These are phyloP conservation scores for Fusarium sp. DNA, from an alignment of 2,329 filamentous ascomycete species.

Conservation along the genomic window DNA sequence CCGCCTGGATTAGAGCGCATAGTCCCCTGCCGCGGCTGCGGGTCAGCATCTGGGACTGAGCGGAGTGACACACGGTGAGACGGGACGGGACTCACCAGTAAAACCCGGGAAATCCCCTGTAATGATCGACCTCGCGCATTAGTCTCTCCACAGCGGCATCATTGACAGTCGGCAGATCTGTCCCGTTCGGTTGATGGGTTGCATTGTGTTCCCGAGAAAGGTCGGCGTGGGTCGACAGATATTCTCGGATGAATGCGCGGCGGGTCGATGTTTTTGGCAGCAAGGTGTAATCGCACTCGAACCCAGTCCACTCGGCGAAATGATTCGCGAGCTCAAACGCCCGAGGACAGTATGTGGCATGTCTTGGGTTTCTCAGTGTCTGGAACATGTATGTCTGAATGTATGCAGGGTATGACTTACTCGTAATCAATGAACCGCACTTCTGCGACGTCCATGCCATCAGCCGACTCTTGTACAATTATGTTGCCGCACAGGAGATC, in stretches of 20 bases:
- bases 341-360: constrained; percentile 42
- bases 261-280: constrained; percentile 36
- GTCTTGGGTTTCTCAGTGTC: constrained; percentile 22
- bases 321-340: constrained; percentile 45
- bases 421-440: constrained; percentile 46
- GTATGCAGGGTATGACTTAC: constrained; percentile 24
- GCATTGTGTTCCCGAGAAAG: constrained; percentile 6
- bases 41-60: neutral
- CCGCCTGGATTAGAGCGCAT: constrained; percentile 43
- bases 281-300: constrained; percentile 37
- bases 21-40: constrained; percentile 36
- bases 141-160: constrained; percentile 33
- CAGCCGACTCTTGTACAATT: constrained; percentile 34
- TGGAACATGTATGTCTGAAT: neutral
- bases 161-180: constrained; percentile 10
- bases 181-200: neutral
- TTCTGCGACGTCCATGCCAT: constrained; percentile 13
- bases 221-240: constrained; percentile 27
- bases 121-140: constrained; percentile 39
- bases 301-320: constrained; percentile 44
- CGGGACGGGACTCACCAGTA: constrained; percentile 38
- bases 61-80: neutral
- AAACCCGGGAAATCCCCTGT: constrained; percentile 42
- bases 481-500: constrained; percentile 43
- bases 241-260: constrained; percentile 34